These are phyloP conservation scores for Suillus discolor DNA, from an alignment of 768 basidiomycete species.

Conservation along the genomic window DNA sequence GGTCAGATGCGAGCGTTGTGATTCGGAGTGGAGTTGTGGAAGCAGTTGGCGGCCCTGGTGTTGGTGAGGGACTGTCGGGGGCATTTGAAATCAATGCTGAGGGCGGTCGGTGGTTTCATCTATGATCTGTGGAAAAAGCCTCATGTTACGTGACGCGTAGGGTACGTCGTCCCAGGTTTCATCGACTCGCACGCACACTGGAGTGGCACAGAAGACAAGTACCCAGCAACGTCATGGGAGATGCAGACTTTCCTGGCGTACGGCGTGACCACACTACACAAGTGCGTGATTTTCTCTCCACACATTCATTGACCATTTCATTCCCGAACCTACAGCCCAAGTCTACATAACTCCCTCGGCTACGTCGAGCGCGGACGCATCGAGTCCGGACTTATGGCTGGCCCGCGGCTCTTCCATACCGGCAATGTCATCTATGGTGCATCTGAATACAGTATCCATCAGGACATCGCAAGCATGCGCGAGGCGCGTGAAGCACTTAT, in stretches of 20 bases:
- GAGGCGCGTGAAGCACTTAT: constrained; percentile 68
- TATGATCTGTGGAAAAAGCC: neutral
- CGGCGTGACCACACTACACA: constrained; percentile 77
- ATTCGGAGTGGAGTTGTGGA: constrained; percentile 62
- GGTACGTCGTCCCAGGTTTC: constrained; percentile 69
- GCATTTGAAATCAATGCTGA: constrained; percentile 56
- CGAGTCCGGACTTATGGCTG: constrained; percentile 68
- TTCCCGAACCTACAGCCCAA: constrained; percentile 48
- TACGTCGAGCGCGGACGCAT: constrained; percentile 68
- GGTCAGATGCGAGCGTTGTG: constrained; percentile 53
- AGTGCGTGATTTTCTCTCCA: constrained; percentile 42
- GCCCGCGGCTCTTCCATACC: constrained; percentile 73
- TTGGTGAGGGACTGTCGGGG: constrained; percentile 37
- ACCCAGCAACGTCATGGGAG: constrained; percentile 74
- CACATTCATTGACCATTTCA: neutral
- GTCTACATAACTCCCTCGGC: constrained; percentile 59
- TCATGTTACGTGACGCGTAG: constrained; percentile 33
- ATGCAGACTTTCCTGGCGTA: constrained; percentile 75
- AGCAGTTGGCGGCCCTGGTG: constrained; percentile 39
- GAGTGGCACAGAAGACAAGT: constrained; percentile 51
- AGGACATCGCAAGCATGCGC: constrained; percentile 60
- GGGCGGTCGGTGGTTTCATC: constrained; percentile 49
- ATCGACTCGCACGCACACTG: constrained; percentile 81
- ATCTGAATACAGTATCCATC: constrained; percentile 57
- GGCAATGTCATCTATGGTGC: constrained; percentile 57